Evolutionary conservation across 2,329 filamentous ascomycete genomes (phyloP), one percentile per base, ranked within the genome.

Genomic region (Emydomyces testavorans): DNA sequence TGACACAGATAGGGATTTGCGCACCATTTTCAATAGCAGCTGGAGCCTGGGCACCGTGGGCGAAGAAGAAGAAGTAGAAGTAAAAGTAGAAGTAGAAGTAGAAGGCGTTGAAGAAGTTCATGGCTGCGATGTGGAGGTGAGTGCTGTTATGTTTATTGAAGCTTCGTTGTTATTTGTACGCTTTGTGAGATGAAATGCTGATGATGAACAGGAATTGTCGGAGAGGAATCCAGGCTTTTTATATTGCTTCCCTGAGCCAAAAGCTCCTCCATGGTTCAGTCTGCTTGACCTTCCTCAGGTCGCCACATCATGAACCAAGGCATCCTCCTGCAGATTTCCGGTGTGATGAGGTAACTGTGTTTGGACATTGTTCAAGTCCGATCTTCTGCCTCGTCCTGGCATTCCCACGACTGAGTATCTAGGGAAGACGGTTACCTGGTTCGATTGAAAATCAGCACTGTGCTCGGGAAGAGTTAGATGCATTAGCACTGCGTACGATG

Each of bases 11-110:
- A 16, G 32, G 32, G 4, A 16, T 10, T 16, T 16, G 32, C 32
- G 18, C 4, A 4, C 6, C 32, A 18, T 38, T 38, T 18, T 21
- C 35, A 18, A 15, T 15, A 36, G 10, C 5, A 16, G 3, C 38
- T 16, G 39, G 29, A 16, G 39, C 15, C 21, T 6, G 13, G 4
- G n/a, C 26, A 20, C 23, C 29, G 18, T 42, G 15, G 24, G 29
- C 39, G 16, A 18, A 38, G 18, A 29, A 38, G 16, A 36, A 18
- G 21, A 46, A 24, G 29, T 13, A 23, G 21, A 34, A 46, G n/a
- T 21, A 34, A 16, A 26, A 46, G 15, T 7, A 37, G 24, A 37
- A 46, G 20, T 31, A 46, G 31, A 36, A 46, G 32, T 13, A 36
- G 16, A 24, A 28, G 23, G 16, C 15, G 29, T 36, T 46, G 43